These are phyloP conservation scores for Saccharomycopsis phalli DNA, from an alignment of 1,139 yeast genomes.

Conservation along the genomic window DNA sequence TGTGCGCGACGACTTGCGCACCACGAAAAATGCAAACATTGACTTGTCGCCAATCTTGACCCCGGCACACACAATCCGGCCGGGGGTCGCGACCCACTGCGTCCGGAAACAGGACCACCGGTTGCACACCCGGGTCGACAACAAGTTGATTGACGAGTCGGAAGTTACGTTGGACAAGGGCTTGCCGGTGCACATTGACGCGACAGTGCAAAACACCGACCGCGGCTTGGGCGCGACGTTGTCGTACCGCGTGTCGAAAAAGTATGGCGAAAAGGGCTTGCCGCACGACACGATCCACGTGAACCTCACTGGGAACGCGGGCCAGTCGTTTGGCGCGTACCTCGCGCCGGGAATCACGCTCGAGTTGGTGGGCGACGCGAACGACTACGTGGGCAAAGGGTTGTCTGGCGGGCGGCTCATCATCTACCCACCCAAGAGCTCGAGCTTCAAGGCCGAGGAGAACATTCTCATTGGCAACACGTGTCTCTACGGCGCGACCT, in stretches of 20 bases:
- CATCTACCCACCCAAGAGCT: slow-evolving; percentile 82
- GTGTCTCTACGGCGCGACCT: slow-evolving; percentile 95
- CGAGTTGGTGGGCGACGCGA: slow-evolving; percentile 94
- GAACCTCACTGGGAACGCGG: slow-evolving; percentile 86
- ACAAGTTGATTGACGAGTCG: slow-evolving; percentile 91
- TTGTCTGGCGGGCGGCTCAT: slow-evolving; percentile 90
- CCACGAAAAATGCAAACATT: slow-evolving; percentile 83
- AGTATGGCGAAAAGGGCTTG: slow-evolving; percentile 85
- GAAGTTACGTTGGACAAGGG: slow-evolving; percentile 92
- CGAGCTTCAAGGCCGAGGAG: slow-evolving; percentile 87
- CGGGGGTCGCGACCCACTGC: slow-evolving; percentile 94
- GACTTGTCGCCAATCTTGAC: slow-evolving; percentile 90
- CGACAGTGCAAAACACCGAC: slow-evolving; percentile 89
- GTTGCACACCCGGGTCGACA: slow-evolving; percentile 85
- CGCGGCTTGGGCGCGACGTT: slow-evolving; percentile 93
- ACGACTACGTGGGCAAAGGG: slow-evolving; percentile 97
- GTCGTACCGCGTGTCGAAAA: slow-evolving; percentile 88
- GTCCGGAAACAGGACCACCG: slow-evolving; percentile 92
- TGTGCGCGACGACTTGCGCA: slow-evolving; percentile 79
- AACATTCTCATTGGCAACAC: slow-evolving; percentile 96
- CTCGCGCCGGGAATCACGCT: slow-evolving; percentile 93
- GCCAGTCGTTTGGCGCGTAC: slow-evolving; percentile 98
- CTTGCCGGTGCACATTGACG: slow-evolving; percentile 86
- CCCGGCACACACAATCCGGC: slow-evolving; percentile 93
- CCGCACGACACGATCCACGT: slow-evolving; percentile 97